phyloP scores from a whole-genome alignment of 2,329 filamentous ascomycete genomes.

The Albophoma yamanashiensis region DNA sequence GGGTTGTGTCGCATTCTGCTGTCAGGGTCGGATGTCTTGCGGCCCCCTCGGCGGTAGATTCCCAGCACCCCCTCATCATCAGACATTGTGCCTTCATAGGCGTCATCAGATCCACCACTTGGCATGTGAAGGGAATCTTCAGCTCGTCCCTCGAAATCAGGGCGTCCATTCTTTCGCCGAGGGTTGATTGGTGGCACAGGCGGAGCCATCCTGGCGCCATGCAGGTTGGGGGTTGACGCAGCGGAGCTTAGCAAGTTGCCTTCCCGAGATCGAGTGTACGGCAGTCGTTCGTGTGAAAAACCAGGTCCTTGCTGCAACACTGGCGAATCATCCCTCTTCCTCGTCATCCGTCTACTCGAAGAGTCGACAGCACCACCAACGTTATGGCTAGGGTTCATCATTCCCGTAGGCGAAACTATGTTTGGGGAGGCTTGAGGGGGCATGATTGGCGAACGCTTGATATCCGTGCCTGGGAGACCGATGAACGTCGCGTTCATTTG shows the following conservation, averaged over 20 bases:
- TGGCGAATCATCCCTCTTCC: slow-evolving; percentile 38
- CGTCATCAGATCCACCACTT: background rate
- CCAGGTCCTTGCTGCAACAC: slow-evolving; percentile 35
- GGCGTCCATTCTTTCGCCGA: slow-evolving; percentile 35
- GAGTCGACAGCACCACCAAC: slow-evolving; percentile 1
- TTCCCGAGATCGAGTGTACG: slow-evolving; percentile 20
- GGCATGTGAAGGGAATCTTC: slow-evolving; percentile 16
- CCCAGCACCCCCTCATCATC: slow-evolving; percentile 29
- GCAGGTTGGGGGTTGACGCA: slow-evolving; percentile 26
- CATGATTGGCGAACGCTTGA: background rate
- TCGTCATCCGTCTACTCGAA: slow-evolving; percentile 26
- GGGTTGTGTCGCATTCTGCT: slow-evolving; percentile 18
- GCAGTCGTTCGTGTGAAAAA: slow-evolving; percentile 20
- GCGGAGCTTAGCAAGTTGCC: slow-evolving; percentile 22
- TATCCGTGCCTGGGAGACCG: slow-evolving; percentile 35
- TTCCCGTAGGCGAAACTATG: background rate
- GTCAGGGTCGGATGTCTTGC: slow-evolving; percentile 31
- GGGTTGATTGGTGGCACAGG: slow-evolving; percentile 51
- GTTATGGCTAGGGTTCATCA: slow-evolving; percentile 4
- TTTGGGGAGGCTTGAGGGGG: background rate
- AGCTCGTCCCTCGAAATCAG: slow-evolving; percentile 21
- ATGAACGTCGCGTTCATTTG: slow-evolving; percentile 29
- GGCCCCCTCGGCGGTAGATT: slow-evolving; percentile 26
- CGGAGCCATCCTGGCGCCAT: slow-evolving; percentile 25
- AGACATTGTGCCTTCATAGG: slow-evolving; percentile 11